These are phyloP conservation scores for Dacryopinax spathularia DNA, from an alignment of 768 basidiomycete genomes.

Conservation along the genomic window DNA sequence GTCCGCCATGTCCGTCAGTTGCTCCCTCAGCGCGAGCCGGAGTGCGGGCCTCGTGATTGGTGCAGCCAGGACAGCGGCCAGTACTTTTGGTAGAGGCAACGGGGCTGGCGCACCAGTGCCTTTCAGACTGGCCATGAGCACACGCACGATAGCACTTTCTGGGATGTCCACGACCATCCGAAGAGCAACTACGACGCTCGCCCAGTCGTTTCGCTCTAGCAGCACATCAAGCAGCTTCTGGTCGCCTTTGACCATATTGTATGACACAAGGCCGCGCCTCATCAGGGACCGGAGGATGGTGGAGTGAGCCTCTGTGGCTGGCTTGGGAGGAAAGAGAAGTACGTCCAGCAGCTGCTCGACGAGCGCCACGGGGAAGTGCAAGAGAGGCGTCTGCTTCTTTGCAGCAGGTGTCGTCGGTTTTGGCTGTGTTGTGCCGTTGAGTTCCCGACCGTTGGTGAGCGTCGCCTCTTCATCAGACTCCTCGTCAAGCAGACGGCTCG, in stretches of 20 bases:
- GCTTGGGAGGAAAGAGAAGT: constrained; percentile 7
- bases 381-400: not conserved
- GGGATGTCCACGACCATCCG: constrained; percentile 45
- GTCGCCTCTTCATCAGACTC: constrained; percentile 1
- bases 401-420: not conserved
- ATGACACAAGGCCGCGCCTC: constrained; percentile 39
- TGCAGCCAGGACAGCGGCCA: constrained; percentile 21
- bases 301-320: not conserved
- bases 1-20: constrained; percentile 38
- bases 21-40: constrained; percentile 37
- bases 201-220: constrained; percentile 53
- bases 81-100: constrained; percentile 32
- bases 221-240: constrained; percentile 35
- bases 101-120: constrained; percentile 12
- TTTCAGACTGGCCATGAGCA: constrained; percentile 30
- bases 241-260: constrained; percentile 47
- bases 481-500: not conserved
- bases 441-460: not conserved
- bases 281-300: constrained; percentile 42
- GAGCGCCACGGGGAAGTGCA: not conserved
- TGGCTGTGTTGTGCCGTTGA: not conserved
- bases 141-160: constrained; percentile 47
- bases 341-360: not conserved
- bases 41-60: constrained; percentile 19
- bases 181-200: constrained; percentile 34